phyloP scores from a whole-genome alignment of 1,284 basidiomycete genomes.

The Farysia itapuensis region DNA sequence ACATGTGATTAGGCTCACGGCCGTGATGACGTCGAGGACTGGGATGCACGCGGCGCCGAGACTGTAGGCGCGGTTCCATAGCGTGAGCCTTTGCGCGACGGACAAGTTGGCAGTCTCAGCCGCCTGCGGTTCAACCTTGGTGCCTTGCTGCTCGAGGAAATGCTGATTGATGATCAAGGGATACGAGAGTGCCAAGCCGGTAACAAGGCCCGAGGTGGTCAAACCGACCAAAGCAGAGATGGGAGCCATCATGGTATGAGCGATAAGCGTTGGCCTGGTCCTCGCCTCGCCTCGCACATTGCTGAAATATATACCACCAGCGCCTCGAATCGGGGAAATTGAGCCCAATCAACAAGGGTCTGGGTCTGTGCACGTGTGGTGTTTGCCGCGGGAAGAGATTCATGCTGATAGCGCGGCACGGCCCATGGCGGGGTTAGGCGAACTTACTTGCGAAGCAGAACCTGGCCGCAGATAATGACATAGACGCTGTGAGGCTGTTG shows the following conservation, averaged over 20 bases:
- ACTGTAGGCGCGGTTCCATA: slow-evolving; percentile 21
- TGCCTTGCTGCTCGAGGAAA: slow-evolving; percentile 18
- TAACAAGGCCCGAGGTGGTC: slow-evolving; percentile 16
- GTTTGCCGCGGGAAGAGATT: too few species aligned
- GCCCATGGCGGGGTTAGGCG: not conserved
- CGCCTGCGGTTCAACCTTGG: slow-evolving; percentile 14
- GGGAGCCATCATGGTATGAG: slow-evolving; percentile 13
- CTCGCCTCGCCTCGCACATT: too few species aligned
- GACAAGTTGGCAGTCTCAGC: slow-evolving; percentile 10
- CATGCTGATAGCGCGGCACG: too few species aligned
- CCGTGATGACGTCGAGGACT: slow-evolving; percentile 7
- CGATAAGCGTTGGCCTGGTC: not conserved
- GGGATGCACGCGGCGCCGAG: slow-evolving; percentile 11
- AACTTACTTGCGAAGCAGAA: slow-evolving; percentile 15
- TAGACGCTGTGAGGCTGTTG: slow-evolving; percentile 9
- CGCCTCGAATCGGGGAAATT: too few species aligned
- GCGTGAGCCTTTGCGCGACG: slow-evolving; percentile 22
- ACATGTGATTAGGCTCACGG: slow-evolving; percentile 3
- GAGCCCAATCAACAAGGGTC: too few species aligned
- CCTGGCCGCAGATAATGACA: slow-evolving; percentile 22
- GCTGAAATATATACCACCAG: too few species aligned
- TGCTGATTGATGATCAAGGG: slow-evolving; percentile 20
- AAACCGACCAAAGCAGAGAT: slow-evolving; percentile 18
- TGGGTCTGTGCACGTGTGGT: too few species aligned
- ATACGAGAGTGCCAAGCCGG: slow-evolving; percentile 13